phyloP scores from a whole-genome alignment of 2,329 filamentous ascomycete genomes.

The Pestalotiopsis fici region DNA sequence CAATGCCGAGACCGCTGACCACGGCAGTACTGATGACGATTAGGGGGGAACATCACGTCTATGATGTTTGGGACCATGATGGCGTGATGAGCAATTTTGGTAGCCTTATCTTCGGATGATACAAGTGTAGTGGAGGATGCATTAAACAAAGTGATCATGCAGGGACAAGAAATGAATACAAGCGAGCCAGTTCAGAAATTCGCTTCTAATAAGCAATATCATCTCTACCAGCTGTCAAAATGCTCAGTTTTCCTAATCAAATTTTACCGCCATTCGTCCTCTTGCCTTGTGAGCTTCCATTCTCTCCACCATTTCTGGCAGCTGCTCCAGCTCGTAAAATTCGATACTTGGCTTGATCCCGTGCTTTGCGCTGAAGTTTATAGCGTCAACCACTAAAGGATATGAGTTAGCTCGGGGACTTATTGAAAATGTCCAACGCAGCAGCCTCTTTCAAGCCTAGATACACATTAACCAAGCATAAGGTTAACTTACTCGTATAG shows the following conservation, averaged over 20 bases:
- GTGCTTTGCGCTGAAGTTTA: conserved; percentile 2
- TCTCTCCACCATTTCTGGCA: neutral
- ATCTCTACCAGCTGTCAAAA: neutral
- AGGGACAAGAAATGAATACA: no score
- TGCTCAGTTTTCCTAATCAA: neutral
- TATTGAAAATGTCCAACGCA: neutral
- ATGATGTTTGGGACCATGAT: no score
- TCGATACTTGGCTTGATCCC: conserved; percentile 2
- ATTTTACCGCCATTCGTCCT: neutral
- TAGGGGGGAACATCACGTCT: no score
- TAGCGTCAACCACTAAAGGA: neutral
- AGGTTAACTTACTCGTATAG: neutral
- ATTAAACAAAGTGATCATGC: no score
- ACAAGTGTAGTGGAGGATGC: no score
- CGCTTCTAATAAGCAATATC: neutral
- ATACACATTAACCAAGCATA: neutral
- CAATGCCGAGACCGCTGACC: neutral
- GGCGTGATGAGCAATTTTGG: no score
- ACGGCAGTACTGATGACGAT: neutral
- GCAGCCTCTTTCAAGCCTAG: neutral
- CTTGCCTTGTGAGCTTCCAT: conserved; percentile 1
- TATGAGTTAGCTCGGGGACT: neutral
- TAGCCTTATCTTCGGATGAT: no score
- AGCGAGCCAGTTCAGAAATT: no score
- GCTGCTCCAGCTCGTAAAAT: neutral